phyloP scores from a whole-genome alignment of 1,284 basidiomycete genomes.

The Boletellus deceptivus region DNA sequence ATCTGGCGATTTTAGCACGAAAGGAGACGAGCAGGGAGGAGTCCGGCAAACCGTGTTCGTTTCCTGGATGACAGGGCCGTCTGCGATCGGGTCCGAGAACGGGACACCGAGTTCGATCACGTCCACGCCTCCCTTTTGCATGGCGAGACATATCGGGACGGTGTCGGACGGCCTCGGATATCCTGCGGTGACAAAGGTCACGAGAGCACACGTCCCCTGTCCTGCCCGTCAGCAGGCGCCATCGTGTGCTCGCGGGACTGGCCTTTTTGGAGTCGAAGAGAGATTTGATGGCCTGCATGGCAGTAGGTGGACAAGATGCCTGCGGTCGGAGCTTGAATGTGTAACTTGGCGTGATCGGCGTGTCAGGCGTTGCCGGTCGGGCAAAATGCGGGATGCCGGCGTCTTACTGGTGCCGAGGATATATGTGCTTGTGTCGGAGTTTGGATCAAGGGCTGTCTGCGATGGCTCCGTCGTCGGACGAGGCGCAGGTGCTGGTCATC shows the following conservation, averaged over 20 bases:
- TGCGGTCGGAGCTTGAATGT: conserved; percentile 2
- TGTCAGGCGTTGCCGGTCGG: too few relatives aligned
- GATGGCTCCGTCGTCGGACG: conserved; percentile 59
- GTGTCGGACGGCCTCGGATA: conserved; percentile 81
- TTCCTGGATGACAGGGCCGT: conserved; percentile 90
- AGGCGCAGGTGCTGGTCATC: conserved; percentile 79
- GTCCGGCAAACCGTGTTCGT: conserved; percentile 74
- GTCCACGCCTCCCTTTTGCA: conserved; percentile 92
- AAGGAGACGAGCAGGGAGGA: background rate
- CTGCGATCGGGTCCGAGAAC: conserved; percentile 96
- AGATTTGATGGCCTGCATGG: conserved; percentile 75
- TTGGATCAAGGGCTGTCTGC: background rate
- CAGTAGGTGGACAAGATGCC: background rate
- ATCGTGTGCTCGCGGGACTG: conserved; percentile 31
- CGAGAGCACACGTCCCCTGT: conserved; percentile 70
- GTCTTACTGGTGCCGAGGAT: too few relatives aligned
- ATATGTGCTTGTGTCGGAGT: conserved; percentile 4
- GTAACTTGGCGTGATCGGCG: too few relatives aligned
- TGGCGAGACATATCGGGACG: conserved; percentile 84
- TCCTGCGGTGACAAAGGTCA: conserved; percentile 91
- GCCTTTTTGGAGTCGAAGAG: conserved; percentile 73
- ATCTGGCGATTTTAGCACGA: conserved; percentile 48
- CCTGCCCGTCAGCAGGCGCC: conserved; percentile 30
- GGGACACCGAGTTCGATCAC: conserved; percentile 96
- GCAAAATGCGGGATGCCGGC: too few relatives aligned